Evolutionary conservation across 2,329 filamentous ascomycete species (phyloP).

Genomic region (Pseudogymnoascus sp.): DNA sequence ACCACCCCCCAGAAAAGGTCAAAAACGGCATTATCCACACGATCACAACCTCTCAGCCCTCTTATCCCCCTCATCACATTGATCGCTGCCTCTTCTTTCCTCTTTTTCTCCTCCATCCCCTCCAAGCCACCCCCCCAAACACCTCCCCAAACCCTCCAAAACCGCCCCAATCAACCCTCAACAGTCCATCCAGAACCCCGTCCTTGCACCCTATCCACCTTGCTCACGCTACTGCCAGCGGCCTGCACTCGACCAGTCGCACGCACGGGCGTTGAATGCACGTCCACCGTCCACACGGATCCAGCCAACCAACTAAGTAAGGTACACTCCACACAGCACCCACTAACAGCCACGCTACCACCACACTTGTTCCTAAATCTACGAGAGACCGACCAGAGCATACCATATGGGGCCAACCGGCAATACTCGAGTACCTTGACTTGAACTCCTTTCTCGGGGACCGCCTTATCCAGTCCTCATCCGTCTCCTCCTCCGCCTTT

Average conservation of each 20-base stretch:
- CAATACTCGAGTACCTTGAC: background rate
- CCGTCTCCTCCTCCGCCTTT: background rate
- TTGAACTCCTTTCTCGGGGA: constrained; percentile 3
- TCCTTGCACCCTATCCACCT: background rate
- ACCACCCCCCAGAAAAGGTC: background rate
- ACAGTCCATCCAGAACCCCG: background rate
- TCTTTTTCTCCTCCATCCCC: background rate
- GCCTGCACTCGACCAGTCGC: constrained; percentile 1
- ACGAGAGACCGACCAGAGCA: background rate
- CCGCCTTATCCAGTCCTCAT: background rate
- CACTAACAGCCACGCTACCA: constrained; percentile 7
- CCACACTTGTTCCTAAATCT: background rate
- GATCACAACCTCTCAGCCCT: background rate
- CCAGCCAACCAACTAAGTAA: constrained; percentile 5
- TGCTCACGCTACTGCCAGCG: background rate
- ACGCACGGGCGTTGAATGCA: constrained; percentile 4
- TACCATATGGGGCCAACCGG: background rate
- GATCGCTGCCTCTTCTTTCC: background rate
- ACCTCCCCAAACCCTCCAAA: background rate
- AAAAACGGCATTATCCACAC: background rate
- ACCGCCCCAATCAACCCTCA: background rate
- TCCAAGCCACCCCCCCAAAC: background rate
- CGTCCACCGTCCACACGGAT: background rate
- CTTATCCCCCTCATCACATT: background rate
- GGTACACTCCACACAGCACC: background rate